Base-by-base conservation (phyloP, 1,139 yeast species). In the Protomyces pachydermus region DNA sequence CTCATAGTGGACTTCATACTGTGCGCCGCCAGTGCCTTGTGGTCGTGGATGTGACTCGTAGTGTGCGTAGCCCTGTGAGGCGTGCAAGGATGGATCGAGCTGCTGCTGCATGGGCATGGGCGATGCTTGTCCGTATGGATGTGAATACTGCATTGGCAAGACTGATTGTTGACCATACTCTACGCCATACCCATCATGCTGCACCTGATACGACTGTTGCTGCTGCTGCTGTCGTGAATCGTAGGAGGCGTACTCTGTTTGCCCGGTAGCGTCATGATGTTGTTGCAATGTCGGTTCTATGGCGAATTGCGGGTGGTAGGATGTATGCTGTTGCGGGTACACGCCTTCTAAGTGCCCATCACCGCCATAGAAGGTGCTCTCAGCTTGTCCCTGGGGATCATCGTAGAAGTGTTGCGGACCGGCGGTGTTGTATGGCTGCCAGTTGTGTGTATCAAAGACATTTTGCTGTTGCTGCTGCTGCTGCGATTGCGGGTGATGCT, bases 401-500 rank as follows among this genome's bases (percentile, higher is more conserved):
- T 56, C 61, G 16, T 42, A 20, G 55, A 39, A 3, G 51, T 32
- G 20, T 9, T 28, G 25, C 46, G 46, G 6, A 20, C 25, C 16
- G 34, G 10, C n/a, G 34, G 23, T n/a, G 16, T 28, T 3, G 52
- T 12, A 28, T 55, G 46, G 8, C 48, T 42, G n/a, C 46, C 34
- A 18, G 48, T 18, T n/a, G n/a, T 16, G 48, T 54, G 38, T n/a
- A 10, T 39, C 20, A 32, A 18, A 55, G 42, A 42, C 39, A 35
- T 9, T 34, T 48, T 32, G 54, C 38, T n/a, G 38, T 18, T 52
- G 55, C 42, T 52, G 55, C 25, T 52, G 55, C 55, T 52, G 55
- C 8, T 28, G 55, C 37, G 14, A 45, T 14, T 28, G 55, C 37
- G 14, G 55, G 10, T 50, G 54, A 16, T 46, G 18, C 14, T 46